Conservation (phyloP, 2,329 filamentous ascomycete genomes). For the Botryotinia convoluta region DNA sequence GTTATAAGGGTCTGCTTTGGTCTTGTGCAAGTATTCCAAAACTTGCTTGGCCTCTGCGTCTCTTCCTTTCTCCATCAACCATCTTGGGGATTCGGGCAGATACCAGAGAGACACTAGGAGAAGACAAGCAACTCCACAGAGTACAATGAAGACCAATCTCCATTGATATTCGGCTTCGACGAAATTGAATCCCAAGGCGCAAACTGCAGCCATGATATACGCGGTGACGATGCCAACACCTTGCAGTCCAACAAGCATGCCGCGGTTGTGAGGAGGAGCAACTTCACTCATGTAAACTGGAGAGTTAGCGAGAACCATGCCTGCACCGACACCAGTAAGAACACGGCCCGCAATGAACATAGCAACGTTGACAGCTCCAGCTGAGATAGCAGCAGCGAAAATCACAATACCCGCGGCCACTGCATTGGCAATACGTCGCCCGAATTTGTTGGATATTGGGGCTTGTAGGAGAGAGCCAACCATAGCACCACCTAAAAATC, state of each 20-base stretch:
- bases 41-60: conserved; percentile 24
- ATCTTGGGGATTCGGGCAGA: conserved; percentile 68
- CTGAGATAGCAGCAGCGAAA: conserved; percentile 26
- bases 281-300: conserved; percentile 35
- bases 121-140: conserved; percentile 22
- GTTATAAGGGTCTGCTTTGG: neutral
- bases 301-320: conserved; percentile 23
- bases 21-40: conserved; percentile 23
- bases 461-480: conserved; percentile 12
- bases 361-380: conserved; percentile 23
- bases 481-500: conserved; percentile 11
- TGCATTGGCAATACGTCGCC: conserved; percentile 13
- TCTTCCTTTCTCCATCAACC: conserved; percentile 25
- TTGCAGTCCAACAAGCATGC: conserved; percentile 37
- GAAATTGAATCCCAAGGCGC: conserved; percentile 9
- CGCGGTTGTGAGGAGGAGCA: conserved; percentile 34
- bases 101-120: conserved; percentile 47
- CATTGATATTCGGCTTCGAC: conserved; percentile 7
- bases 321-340: conserved; percentile 7
- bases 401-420: conserved; percentile 26
- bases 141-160: conserved; percentile 12
- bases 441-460: conserved; percentile 12
- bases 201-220: conserved; percentile 31
- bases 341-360: conserved; percentile 15
- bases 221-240: conserved; percentile 36